phyloP scores from a whole-genome alignment of 2,329 filamentous ascomycete genomes.

The Incumbomyces lentus region DNA sequence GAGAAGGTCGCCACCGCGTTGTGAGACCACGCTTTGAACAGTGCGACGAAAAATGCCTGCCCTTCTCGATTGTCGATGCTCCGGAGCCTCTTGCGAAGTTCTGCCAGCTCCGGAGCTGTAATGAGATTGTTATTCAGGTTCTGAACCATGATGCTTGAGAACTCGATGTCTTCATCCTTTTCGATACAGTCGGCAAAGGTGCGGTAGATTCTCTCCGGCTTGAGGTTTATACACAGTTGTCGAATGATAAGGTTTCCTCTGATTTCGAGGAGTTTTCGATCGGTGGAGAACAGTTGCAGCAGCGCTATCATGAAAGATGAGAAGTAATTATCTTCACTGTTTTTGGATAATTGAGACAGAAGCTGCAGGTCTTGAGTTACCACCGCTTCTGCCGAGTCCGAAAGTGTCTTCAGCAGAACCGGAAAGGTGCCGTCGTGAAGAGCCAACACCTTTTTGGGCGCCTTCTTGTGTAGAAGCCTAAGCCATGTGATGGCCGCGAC shows the following conservation, averaged over 20 bases:
- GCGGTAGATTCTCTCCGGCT: slow-evolving; percentile 88
- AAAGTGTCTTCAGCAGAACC: slow-evolving; percentile 87
- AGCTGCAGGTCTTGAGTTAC: slow-evolving; percentile 90
- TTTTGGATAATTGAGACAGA: slow-evolving; percentile 88
- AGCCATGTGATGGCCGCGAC: slow-evolving; percentile 92
- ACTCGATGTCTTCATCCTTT: slow-evolving; percentile 95
- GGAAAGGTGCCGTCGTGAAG: slow-evolving; percentile 98
- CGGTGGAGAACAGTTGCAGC: slow-evolving; percentile 88
- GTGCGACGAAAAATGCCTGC: slow-evolving; percentile 84
- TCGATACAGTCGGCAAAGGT: slow-evolving; percentile 94
- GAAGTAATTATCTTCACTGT: slow-evolving; percentile 96
- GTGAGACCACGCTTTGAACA: slow-evolving; percentile 97
- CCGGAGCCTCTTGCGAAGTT: slow-evolving; percentile 76
- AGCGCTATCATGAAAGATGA: slow-evolving; percentile 97
- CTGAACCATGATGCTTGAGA: slow-evolving; percentile 98
- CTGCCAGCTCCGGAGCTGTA: slow-evolving; percentile 85
- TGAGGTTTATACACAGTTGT: slow-evolving; percentile 84
- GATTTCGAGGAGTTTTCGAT: slow-evolving; percentile 80
- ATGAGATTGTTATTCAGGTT: slow-evolving; percentile 99
- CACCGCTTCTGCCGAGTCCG: slow-evolving; percentile 87
- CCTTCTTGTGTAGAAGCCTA: slow-evolving; percentile 94
- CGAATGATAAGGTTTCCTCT: slow-evolving; percentile 93
- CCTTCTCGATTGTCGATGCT: slow-evolving; percentile 92
- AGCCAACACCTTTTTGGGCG: slow-evolving; percentile 80
- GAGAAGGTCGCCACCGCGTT: slow-evolving; percentile 98